phyloP scores from a whole-genome alignment of 1,139 yeast genomes.

The Suhomyces guaymorum region DNA sequence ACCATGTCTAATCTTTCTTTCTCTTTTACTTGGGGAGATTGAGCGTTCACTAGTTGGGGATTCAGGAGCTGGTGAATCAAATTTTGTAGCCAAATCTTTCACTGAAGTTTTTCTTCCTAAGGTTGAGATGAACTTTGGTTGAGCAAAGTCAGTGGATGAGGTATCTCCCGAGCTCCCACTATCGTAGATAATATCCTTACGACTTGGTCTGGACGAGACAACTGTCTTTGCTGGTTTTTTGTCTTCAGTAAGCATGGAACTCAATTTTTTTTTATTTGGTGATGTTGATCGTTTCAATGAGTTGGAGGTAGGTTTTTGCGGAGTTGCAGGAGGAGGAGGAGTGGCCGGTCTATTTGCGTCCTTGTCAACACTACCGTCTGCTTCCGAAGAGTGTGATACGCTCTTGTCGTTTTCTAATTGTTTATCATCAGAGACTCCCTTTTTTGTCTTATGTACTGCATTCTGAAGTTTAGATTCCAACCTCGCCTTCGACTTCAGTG shows the following conservation, averaged over 20 bases:
- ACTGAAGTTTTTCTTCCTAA: slow-evolving; percentile 37
- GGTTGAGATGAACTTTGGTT: slow-evolving; percentile 33
- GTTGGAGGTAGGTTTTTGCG: slow-evolving; percentile 21
- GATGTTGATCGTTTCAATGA: slow-evolving; percentile 40
- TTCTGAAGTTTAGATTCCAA: slow-evolving; percentile 35
- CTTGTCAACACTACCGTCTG: too few species aligned
- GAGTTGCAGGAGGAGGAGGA: slow-evolving; percentile 25
- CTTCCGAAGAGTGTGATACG: neutral
- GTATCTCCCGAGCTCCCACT: too few species aligned
- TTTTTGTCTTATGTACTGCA: slow-evolving; percentile 24
- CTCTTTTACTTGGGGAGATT: slow-evolving; percentile 15
- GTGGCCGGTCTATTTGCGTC: slow-evolving; percentile 4
- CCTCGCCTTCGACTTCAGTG: slow-evolving; percentile 29
- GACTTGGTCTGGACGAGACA: slow-evolving; percentile 33
- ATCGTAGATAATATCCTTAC: slow-evolving; percentile 30
- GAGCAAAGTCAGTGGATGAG: slow-evolving; percentile 31
- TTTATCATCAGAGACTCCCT: slow-evolving; percentile 3
- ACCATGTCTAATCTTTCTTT: slow-evolving; percentile 8
- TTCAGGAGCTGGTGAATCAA: slow-evolving; percentile 27
- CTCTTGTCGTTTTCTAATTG: neutral
- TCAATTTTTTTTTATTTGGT: slow-evolving; percentile 41
- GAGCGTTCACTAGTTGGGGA: slow-evolving; percentile 16
- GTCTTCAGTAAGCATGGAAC: slow-evolving; percentile 26
- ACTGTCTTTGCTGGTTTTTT: slow-evolving; percentile 15
- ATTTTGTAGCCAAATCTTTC: slow-evolving; percentile 35